phyloP scores from a whole-genome alignment of 2,329 filamentous ascomycete species.

The Periconia digitata region DNA sequence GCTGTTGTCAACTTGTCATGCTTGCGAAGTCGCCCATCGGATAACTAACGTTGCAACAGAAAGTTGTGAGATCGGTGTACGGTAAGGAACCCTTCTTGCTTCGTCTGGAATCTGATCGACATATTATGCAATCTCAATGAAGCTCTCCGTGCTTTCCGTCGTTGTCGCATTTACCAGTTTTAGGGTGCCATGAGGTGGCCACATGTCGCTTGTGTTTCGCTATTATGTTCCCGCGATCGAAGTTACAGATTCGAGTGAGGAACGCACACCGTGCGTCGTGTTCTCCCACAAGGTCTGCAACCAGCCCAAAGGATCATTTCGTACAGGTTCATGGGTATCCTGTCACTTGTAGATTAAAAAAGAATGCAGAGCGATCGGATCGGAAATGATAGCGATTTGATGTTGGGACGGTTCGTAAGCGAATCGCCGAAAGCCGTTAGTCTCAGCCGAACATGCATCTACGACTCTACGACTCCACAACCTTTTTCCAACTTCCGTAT shows the following conservation, averaged over 20 bases:
- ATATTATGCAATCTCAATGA: too few relatives aligned
- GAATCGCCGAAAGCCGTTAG: not conserved
- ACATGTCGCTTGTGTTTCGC: too few relatives aligned
- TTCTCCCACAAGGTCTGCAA: not conserved
- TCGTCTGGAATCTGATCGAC: not conserved
- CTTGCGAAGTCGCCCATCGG: not conserved
- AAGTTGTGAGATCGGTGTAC: not conserved
- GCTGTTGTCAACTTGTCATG: not conserved
- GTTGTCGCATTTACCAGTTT: too few relatives aligned
- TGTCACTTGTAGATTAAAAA: not conserved
- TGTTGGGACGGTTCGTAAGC: not conserved
- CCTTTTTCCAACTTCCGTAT: not conserved
- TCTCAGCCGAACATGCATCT: not conserved
- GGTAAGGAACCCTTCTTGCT: not conserved
- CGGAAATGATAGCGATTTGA: not conserved
- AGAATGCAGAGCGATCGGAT: not conserved
- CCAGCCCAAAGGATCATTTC: not conserved
- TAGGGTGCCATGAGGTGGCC: too few relatives aligned
- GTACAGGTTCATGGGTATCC: not conserved
- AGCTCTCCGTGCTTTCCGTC: too few relatives aligned
- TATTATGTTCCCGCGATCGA: not conserved
- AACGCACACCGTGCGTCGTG: too few relatives aligned
- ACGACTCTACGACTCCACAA: not conserved
- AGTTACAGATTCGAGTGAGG: not conserved
- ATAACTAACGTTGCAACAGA: not conserved